A percentile compares a stretch with the other conserved stretches of the same genome.
phyloP scores from a whole-genome alignment of 768 basidiomycete species.

The Daedalea quercina region DNA sequence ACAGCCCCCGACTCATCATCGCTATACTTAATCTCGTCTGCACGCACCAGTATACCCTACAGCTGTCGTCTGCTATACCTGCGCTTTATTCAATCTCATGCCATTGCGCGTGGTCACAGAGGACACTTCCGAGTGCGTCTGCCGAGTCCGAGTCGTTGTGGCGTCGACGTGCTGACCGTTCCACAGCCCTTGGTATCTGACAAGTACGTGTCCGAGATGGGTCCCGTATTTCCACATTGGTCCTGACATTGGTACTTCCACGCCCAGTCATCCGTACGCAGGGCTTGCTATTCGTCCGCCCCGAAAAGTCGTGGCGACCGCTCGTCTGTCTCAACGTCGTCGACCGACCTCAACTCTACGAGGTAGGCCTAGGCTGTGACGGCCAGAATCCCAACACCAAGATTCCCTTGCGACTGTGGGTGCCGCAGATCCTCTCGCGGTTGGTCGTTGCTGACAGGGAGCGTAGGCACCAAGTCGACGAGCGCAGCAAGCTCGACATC shows the following conservation, averaged over 20 bases:
- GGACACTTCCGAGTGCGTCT: no score
- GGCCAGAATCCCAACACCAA: slow-evolving; percentile 68
- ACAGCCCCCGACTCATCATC: no score
- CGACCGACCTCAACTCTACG: slow-evolving; percentile 42
- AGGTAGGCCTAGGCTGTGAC: slow-evolving; percentile 55
- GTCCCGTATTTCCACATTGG: neutral
- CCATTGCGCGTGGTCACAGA: no score
- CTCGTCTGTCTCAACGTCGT: slow-evolving; percentile 54
- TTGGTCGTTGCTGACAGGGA: no score
- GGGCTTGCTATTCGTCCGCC: slow-evolving; percentile 37
- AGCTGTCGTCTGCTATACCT: no score
- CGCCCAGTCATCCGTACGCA: slow-evolving; percentile 32
- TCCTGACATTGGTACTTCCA: neutral
- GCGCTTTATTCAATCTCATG: no score
- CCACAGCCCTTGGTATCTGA: slow-evolving; percentile 24
- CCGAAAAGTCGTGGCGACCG: slow-evolving; percentile 63
- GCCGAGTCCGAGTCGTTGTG: no score
- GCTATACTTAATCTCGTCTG: no score
- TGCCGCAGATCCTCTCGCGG: no score
- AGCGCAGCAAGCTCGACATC: slow-evolving; percentile 40
- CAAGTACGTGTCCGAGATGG: no score
- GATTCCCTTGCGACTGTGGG: slow-evolving; percentile 46
- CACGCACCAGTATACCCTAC: no score
- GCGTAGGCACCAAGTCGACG: slow-evolving; percentile 29
- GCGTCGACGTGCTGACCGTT: neutral